These are phyloP conservation scores for Ceratocystis albifundus DNA, from an alignment of 2,329 filamentous ascomycete species.

Conservation along the genomic window DNA sequence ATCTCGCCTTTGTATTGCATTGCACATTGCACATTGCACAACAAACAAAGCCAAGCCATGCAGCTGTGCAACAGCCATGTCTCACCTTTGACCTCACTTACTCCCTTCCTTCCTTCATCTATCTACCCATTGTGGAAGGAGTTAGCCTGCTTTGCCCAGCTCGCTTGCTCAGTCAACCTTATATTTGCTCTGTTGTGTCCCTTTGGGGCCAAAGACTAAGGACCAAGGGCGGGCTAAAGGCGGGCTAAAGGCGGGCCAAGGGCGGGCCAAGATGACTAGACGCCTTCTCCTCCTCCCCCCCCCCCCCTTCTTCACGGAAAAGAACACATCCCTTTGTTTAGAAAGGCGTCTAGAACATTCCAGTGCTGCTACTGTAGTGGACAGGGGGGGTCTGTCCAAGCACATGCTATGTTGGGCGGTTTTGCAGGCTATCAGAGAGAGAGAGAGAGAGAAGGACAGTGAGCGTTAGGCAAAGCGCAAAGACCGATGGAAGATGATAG, in stretches of 20 bases:
- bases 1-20: neutral
- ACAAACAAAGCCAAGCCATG: no score
- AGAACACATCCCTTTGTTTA: neutral
- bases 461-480: no score
- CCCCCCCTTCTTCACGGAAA: neutral
- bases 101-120: neutral
- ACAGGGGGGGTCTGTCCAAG: neutral
- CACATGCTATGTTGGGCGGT: neutral
- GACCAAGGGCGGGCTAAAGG: no score
- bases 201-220: no score
- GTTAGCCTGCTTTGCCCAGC: neutral
- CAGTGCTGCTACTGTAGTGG: neutral
- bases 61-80: no score
- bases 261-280: no score
- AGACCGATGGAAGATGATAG: no score
- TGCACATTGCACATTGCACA: no score
- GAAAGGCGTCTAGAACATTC: slow-evolving; percentile 4
- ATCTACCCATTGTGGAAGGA: neutral
- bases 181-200: no score
- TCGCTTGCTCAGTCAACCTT: no score
- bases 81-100: neutral
- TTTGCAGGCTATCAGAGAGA: neutral
- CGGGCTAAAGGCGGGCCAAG: no score
- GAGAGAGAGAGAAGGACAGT: no score
- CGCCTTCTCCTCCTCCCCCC: neutral